Base-by-base conservation (phyloP, 495 filamentous ascomycete genomes). In the Aspergillus avenaceus region DNA sequence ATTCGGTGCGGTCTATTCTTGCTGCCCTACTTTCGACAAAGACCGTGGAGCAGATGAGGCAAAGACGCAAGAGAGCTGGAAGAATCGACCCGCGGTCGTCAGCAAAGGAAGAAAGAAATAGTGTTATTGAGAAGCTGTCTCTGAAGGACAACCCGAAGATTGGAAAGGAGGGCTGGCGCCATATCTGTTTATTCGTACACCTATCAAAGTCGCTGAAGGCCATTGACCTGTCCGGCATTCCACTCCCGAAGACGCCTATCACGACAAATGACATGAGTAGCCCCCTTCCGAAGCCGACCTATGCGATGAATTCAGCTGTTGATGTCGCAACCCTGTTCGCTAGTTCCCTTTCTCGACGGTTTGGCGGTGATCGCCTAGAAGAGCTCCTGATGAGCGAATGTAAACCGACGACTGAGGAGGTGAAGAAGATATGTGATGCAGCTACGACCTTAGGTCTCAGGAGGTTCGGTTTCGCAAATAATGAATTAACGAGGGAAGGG, bases 141-240 rank as follows among this genome's bases (percentile, higher is more conserved):
- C 68, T 98, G n/a, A 97, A 95, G 64, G 85, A 91, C 60, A 95
- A 95, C 59, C 71, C 79, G 1, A 92, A 89, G 58, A 87, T 97
- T 48, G 84, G 86, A 8, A 70, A 75, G 2, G 88, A 92, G 45
- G 93, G 93, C 24, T 98, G 93, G 93, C 86, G 84, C 58, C 86
- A 97, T 57, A 87, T 98, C 29, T 84, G 84, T 47, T 74, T 95
- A 8, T 98, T 98, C 62, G 73, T 96, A 19, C 85, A 96, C 62
- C 84, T 97, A 66, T 96, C 87, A 41, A 83, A 83, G 50, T 91
- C 90, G 8, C 68, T 98, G 26, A 91, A 89, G 65, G 86, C 81
- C 8, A 79, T 97, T 22, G 93, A 97, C 65, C 59, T 97, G 21
- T 90, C 89, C 2, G 85, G 87, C 56, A 84, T 95, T 54, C 81